phyloP scores from a whole-genome alignment of 2,329 filamentous ascomycete genomes.

The Rutstroemia sp. region DNA sequence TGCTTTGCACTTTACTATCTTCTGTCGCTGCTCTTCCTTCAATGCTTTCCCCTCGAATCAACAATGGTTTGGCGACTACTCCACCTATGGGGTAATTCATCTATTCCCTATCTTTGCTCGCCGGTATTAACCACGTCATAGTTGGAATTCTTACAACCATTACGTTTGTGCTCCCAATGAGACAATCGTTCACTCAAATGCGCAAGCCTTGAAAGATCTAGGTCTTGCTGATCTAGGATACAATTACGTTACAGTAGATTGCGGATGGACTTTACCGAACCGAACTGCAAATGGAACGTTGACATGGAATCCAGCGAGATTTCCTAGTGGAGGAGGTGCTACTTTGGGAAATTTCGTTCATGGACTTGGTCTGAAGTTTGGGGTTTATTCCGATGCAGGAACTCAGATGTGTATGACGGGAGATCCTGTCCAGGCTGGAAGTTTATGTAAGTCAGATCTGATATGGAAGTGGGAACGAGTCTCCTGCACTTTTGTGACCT shows the following conservation, averaged over 20 bases:
- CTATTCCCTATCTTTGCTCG: neutral
- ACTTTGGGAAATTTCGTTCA: constrained; percentile 37
- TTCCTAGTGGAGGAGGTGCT: constrained; percentile 34
- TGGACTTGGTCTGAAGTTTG: constrained; percentile 34
- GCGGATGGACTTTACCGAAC: constrained; percentile 38
- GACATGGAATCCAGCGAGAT: constrained; percentile 35
- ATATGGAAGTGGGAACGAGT: neutral
- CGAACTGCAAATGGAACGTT: constrained; percentile 31
- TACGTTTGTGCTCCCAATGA: constrained; percentile 41
- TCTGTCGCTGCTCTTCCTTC: neutral
- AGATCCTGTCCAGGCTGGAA: constrained; percentile 20
- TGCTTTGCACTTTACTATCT: neutral
- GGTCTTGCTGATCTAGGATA: constrained; percentile 40
- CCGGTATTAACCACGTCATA: neutral
- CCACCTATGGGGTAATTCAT: constrained; percentile 21
- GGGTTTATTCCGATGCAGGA: constrained; percentile 36
- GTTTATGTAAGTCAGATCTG: constrained; percentile 19
- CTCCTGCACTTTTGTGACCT: too few species aligned
- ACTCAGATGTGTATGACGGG: constrained; percentile 28
- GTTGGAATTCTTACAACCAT: constrained; percentile 45
- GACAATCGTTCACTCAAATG: constrained; percentile 38
- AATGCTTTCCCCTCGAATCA: constrained; percentile 7
- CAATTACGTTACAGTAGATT: constrained; percentile 42
- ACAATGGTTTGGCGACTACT: constrained; percentile 22
- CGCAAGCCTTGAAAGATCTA: constrained; percentile 38